Base-by-base conservation (phyloP, 2,329 filamentous ascomycete genomes). In the Colletotrichum neosansevieriae region DNA sequence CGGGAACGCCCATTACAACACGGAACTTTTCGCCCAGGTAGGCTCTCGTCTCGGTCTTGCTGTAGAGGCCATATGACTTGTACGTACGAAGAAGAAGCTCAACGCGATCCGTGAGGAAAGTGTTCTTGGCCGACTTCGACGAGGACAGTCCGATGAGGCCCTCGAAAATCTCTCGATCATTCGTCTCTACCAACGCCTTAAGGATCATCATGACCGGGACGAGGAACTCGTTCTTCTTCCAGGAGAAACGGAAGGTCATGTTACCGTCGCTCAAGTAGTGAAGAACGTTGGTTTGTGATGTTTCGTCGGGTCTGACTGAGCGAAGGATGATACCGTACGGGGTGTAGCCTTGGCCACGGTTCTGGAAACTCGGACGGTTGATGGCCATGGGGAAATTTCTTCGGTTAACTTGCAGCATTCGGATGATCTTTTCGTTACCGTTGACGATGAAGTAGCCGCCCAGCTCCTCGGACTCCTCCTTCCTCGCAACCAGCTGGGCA, bases 371-470 rank as follows among this genome's bases (percentile, higher is more conserved):
- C 56, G 92, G 91, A 77, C 96, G 92, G 74, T 93, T 88, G 78
- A 98, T 98, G 53, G 95, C 95, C 88, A 98, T 92, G 58, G 96
- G 95, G 76, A 94, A 98, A 79, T 99, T 99, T 76, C 96, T 88
- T 79, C 93, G 89, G 77, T 94, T 94, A 70, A 98, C 88, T 71
- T 97, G 91, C 71, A 99, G 86, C 84, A 98, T 90, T 76, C 96
- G 93, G 74, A 98, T 94, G 66, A 98, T 89, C 83, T 98, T 98
- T 80, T 99, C 96, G 76, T 94, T 97, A 72, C 96, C 96, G 78
- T 99, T 99, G 75, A 99, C 92, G 75, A 99, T 90, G 77, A 98
- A 99, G 79, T 98, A 99, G 50, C 96, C 96, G 42, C 96, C 96
- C 36, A 98, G 82, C 80, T 99, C 96, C 80, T 99, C 96, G 0